A percentile compares a stretch with the other conserved stretches of the same genome.
phyloP scores from a whole-genome alignment of 2,329 filamentous ascomycete species.

The Ascochyta clinopodiicola region DNA sequence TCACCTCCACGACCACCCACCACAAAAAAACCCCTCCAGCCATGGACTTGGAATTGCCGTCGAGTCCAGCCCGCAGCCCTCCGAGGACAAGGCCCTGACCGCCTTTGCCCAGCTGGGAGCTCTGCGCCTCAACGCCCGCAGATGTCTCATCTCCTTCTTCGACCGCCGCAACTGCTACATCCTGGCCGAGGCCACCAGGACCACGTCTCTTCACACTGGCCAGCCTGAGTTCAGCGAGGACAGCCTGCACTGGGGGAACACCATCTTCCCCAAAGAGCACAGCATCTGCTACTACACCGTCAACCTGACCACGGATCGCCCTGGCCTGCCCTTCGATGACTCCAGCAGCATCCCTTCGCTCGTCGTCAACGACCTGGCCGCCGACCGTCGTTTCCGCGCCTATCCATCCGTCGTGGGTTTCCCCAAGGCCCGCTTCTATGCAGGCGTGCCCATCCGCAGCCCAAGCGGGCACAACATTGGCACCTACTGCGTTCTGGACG shows the following conservation, averaged over 20 bases:
- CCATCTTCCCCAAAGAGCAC: constrained; percentile 41
- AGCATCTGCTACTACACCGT: constrained; percentile 46
- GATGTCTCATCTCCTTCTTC: constrained; percentile 49
- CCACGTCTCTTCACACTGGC: constrained; percentile 37
- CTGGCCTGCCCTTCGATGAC: constrained; percentile 24
- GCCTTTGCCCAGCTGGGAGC: constrained; percentile 49
- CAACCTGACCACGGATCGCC: constrained; percentile 31
- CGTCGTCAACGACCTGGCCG: constrained; percentile 41
- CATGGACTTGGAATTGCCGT: constrained; percentile 11
- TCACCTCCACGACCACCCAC: constrained; percentile 14
- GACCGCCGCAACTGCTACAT: constrained; percentile 48
- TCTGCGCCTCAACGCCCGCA: constrained; percentile 44
- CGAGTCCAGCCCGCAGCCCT: constrained; percentile 16
- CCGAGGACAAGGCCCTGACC: constrained; percentile 46
- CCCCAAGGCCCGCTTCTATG: constrained; percentile 57
- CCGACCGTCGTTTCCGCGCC: constrained; percentile 49
- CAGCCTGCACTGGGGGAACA: constrained; percentile 42
- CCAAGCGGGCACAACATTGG: constrained; percentile 65
- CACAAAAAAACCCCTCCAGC: constrained; percentile 12
- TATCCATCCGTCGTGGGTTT: constrained; percentile 42
- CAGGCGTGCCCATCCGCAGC: constrained; percentile 67
- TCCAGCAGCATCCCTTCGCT: constrained; percentile 33
- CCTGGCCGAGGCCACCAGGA: constrained; percentile 45
- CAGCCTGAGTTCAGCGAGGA: constrained; percentile 37
- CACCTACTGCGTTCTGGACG: constrained; percentile 65